Conservation (phyloP, 331 rosid species). For the Malus hybrid region DNA sequence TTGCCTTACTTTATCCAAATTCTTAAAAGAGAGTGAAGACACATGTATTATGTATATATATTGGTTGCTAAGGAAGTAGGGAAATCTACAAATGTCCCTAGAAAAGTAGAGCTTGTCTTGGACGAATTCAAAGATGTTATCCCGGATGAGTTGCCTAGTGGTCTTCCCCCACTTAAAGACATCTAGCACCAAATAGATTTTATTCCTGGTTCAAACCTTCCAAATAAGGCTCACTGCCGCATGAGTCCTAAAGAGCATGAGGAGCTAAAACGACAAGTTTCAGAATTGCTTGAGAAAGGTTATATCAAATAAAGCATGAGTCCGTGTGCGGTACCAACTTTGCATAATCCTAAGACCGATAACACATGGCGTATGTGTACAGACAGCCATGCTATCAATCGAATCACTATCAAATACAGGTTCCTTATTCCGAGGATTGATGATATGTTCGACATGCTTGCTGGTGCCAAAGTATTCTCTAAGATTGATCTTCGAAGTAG, state of each 20-base stretch:
- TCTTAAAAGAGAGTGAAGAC: too few relatives aligned
- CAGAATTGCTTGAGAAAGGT: not conserved
- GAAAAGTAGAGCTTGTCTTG: not conserved
- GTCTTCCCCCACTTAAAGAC: not conserved
- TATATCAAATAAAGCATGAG: not conserved
- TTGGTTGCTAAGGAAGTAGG: not conserved
- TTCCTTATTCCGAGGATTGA: not conserved
- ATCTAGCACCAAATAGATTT: not conserved
- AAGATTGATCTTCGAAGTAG: not conserved
- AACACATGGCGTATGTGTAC: not conserved
- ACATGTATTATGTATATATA: too few relatives aligned
- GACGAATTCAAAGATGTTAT: not conserved
- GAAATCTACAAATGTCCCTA: not conserved
- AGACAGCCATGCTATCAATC: not conserved
- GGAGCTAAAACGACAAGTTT: not conserved
- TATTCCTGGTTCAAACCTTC: not conserved
- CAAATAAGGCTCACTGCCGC: not conserved
- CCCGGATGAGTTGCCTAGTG: not conserved
- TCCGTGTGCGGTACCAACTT: not conserved
- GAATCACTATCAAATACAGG: not conserved
- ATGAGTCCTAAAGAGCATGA: not conserved
- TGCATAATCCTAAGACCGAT: not conserved
- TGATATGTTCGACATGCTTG: not conserved
- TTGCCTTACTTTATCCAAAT: too few relatives aligned
- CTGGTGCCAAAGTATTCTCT: not conserved